Percentiles rank a stretch among this genome's conserved stretches.
These are phyloP conservation scores for Gossypium davidsonii DNA, from an alignment of 441 rosid genomes.

Conservation along the genomic window DNA sequence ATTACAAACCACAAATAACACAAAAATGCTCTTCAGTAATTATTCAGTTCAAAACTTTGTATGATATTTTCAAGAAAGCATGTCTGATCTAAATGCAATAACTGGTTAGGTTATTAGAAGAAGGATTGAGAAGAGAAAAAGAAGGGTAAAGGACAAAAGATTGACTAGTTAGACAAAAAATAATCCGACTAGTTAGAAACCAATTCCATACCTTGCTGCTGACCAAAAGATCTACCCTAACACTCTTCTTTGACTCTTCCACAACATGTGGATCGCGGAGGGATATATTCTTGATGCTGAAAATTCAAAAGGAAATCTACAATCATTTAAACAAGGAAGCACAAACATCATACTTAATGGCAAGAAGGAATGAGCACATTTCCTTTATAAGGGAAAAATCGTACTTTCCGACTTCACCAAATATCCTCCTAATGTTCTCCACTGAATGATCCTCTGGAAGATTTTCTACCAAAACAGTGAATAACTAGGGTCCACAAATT, in stretches of 20 bases:
- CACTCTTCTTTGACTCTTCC: constrained; percentile 53
- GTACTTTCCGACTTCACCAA: constrained; percentile 78
- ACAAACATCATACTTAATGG: constrained; percentile 15
- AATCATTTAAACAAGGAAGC: constrained; percentile 8
- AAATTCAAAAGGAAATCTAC: constrained; percentile 4
- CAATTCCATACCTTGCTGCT: constrained; percentile 52
- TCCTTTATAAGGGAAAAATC: constrained; percentile 11
- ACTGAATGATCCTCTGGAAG: constrained; percentile 84
- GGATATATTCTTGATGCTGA: constrained; percentile 52
- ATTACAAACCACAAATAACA: neutral
- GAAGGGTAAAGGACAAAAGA: neutral
- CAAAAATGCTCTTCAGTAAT: neutral
- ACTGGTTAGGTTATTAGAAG: neutral
- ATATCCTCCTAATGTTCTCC: constrained; percentile 55
- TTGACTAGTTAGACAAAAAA: neutral
- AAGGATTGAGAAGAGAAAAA: neutral
- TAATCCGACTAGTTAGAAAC: neutral
- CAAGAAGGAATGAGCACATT: neutral
- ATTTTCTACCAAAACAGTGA: constrained; percentile 88
- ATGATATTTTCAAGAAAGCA: neutral
- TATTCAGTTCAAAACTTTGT: neutral
- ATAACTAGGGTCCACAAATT: constrained; percentile 51
- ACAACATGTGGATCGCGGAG: constrained; percentile 50
- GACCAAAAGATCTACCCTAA: constrained; percentile 41
- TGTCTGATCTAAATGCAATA: neutral